These are phyloP conservation scores for Populus euphratica DNA, from an alignment of 345 rosid species.

Conservation along the genomic window DNA sequence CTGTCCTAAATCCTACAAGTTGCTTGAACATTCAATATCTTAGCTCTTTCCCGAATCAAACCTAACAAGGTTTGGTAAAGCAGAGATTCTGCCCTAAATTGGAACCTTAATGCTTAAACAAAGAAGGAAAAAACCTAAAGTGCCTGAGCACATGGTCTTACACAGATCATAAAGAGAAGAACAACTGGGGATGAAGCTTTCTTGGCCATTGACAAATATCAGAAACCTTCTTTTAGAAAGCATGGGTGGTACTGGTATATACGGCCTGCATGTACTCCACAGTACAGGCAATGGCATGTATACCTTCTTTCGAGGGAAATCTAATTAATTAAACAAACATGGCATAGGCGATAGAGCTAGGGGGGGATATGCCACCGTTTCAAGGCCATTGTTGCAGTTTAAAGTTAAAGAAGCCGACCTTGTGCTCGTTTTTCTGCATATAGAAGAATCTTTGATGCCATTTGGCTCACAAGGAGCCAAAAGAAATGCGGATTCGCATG, in stretches of 20 bases:
- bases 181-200: conserved; percentile 6
- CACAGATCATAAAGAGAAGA: neutral
- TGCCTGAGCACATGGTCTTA: conserved; percentile 1
- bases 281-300: neutral
- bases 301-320: neutral
- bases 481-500: neutral
- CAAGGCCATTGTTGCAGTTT: conserved; percentile 10
- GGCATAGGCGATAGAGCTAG: neutral
- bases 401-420: conserved; percentile 14
- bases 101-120: neutral
- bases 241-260: neutral
- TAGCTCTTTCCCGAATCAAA: too few relatives aligned
- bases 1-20: too few relatives aligned
- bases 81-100: neutral
- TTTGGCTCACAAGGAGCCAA: neutral
- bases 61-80: neutral
- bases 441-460: neutral
- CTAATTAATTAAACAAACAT: neutral
- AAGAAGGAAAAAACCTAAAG: neutral
- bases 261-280: neutral
- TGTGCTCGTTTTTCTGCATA: conserved; percentile 4
- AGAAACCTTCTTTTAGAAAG: neutral
- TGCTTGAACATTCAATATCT: too few relatives aligned
- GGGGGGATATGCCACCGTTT: conserved; percentile 12
- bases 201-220: neutral